These are phyloP conservation scores for Debaryomycetaceae sp. DNA, from an alignment of 1,139 yeast species.

Conservation along the genomic window DNA sequence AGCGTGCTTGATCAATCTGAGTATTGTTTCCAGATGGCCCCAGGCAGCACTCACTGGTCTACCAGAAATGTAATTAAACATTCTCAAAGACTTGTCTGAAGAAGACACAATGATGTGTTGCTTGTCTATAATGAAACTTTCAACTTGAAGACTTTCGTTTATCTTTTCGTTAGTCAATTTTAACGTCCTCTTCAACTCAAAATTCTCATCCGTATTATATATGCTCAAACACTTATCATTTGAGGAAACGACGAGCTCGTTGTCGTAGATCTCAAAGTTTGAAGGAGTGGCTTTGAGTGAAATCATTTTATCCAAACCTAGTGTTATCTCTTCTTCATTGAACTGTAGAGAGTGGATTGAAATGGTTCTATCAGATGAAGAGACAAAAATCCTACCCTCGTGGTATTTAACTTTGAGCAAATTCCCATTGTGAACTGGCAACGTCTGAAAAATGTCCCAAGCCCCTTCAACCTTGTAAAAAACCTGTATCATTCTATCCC, in stretches of 20 bases:
- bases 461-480: constrained; percentile 22
- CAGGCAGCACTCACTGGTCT: constrained; percentile 47
- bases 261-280: constrained; percentile 23
- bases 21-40: constrained; percentile 64
- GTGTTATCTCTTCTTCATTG: constrained; percentile 15
- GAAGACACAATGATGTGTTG: constrained; percentile 43
- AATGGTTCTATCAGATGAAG: constrained; percentile 59
- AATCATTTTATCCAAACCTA: constrained; percentile 42
- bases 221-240: constrained; percentile 48
- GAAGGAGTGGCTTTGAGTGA: constrained; percentile 50
- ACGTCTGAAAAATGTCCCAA: constrained; percentile 57
- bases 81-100: constrained; percentile 56
- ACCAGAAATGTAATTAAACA: constrained; percentile 46
- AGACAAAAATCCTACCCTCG: constrained; percentile 39
- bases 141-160: constrained; percentile 42
- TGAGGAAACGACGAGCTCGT: constrained; percentile 49
- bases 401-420: constrained; percentile 33
- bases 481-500: constrained; percentile 63
- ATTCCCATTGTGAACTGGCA: constrained; percentile 57
- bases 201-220: constrained; percentile 29
- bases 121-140: constrained; percentile 29
- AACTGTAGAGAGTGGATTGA: constrained; percentile 44
- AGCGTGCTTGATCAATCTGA: constrained; percentile 31
- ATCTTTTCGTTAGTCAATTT: constrained; percentile 35
- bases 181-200: constrained; percentile 36